phyloP scores from a whole-genome alignment of 208 protist species.

The Crithidia acanthocephali region DNA sequence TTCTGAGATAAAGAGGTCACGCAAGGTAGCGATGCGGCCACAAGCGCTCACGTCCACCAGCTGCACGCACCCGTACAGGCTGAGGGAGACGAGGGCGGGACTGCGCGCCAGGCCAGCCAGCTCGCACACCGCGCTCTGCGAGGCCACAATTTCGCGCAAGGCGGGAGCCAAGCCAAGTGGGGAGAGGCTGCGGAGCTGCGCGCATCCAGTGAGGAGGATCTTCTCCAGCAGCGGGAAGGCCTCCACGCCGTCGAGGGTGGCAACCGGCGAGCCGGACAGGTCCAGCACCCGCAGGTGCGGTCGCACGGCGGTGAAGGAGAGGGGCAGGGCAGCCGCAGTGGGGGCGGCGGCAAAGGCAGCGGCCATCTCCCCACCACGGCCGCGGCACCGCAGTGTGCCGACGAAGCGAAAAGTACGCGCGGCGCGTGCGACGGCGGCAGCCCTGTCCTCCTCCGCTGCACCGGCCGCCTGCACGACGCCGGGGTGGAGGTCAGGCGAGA shows the following conservation, averaged over 20 bases:
- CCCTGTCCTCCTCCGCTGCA: not conserved
- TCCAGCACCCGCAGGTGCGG: slow-evolving; percentile 25
- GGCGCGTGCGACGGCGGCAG: not conserved
- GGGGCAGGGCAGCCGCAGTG: not conserved
- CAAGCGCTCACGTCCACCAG: slow-evolving; percentile 30
- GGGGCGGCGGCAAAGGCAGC: not conserved
- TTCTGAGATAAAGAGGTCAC: slow-evolving; percentile 32
- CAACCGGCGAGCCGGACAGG: slow-evolving; percentile 20
- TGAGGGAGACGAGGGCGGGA: slow-evolving; percentile 23
- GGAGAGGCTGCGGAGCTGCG: slow-evolving; percentile 21
- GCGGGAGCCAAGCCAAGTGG: slow-evolving; percentile 13
- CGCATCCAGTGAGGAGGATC: slow-evolving; percentile 14
- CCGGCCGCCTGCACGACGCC: not conserved
- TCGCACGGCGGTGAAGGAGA: slow-evolving; percentile 11
- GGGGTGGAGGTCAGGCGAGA: slow-evolving; percentile 6
- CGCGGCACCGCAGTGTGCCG: slow-evolving; percentile 8
- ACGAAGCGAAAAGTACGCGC: slow-evolving; percentile 13
- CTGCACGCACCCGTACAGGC: slow-evolving; percentile 31
- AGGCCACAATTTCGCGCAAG: slow-evolving; percentile 24
- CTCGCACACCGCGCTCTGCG: slow-evolving; percentile 31
- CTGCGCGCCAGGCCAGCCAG: slow-evolving; percentile 28
- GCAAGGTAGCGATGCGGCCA: slow-evolving; percentile 27
- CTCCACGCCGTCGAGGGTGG: slow-evolving; percentile 19
- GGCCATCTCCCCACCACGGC: not conserved
- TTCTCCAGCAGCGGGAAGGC: slow-evolving; percentile 18